Percentiles rank a stretch among this genome's conserved stretches.
phyloP scores from a whole-genome alignment of 805 yeast genomes.

The baker's yeast (Saccharomyces cerevisiae) region DNA sequence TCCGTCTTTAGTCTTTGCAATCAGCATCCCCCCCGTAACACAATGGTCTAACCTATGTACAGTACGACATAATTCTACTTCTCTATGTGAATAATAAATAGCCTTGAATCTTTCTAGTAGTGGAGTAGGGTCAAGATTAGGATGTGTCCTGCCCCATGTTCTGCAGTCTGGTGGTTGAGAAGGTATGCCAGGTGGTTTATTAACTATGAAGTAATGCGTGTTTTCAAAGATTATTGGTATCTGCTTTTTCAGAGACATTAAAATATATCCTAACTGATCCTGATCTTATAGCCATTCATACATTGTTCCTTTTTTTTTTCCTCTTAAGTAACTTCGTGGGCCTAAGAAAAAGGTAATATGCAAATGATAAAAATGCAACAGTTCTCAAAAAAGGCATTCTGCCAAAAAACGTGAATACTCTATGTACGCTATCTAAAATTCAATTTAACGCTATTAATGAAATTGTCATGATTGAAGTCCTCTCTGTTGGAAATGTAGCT shows the following conservation, averaged over 20 bases:
- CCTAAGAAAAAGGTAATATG: background rate
- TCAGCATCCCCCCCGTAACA: conserved; percentile 36
- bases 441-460: conserved; percentile 21
- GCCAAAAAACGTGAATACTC: background rate
- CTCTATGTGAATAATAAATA: background rate
- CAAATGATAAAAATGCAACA: background rate
- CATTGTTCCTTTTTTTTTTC: background rate
- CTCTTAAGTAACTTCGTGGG: background rate
- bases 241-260: background rate
- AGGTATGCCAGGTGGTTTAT: conserved; percentile 32
- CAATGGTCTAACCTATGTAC: conserved; percentile 35
- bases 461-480: conserved; percentile 47
- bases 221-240: conserved; percentile 10
- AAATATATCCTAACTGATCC: background rate
- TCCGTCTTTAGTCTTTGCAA: conserved; percentile 29
- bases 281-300: background rate
- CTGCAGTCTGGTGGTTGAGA: conserved; percentile 28
- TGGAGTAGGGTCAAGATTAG: conserved; percentile 8
- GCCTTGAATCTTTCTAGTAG: conserved; percentile 15
- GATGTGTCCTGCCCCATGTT: conserved; percentile 5
- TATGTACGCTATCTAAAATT: conserved; percentile 14
- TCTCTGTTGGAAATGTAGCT: conserved; percentile 61
- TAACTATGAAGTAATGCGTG: conserved; percentile 26
- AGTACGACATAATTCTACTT: conserved; percentile 14
- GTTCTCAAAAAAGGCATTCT: background rate